These are phyloP conservation scores for Arthroderma sp. DNA, from an alignment of 2,329 filamentous ascomycete genomes.

Conservation along the genomic window DNA sequence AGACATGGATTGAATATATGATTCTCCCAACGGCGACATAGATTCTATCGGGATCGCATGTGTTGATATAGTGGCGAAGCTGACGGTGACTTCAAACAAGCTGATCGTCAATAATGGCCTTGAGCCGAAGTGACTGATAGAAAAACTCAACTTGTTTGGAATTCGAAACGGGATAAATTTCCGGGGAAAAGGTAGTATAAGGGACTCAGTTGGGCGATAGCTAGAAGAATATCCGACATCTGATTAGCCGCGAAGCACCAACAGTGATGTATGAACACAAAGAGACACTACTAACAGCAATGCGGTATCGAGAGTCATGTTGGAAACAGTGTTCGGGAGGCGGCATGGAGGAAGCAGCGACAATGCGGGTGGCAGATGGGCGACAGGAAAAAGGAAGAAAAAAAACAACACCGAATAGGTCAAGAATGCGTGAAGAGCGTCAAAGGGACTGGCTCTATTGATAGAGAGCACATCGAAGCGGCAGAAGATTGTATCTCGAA, in stretches of 20 bases:
- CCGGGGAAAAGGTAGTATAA: slow-evolving; percentile 48
- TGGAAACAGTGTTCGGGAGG: slow-evolving; percentile 13
- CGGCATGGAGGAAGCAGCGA: slow-evolving; percentile 1
- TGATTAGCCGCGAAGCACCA: background rate
- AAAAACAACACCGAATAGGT: background rate
- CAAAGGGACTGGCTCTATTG: slow-evolving; percentile 2
- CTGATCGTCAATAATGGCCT: no score
- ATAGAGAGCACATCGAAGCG: background rate
- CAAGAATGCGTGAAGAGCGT: no score
- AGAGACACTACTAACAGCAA: slow-evolving; percentile 20
- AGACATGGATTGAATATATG: slow-evolving; percentile 60
- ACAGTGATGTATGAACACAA: slow-evolving; percentile 1
- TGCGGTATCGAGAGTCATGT: slow-evolving; percentile 30
- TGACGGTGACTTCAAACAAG: slow-evolving; percentile 26
- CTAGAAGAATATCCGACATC: slow-evolving; percentile 28
- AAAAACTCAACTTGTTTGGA: slow-evolving; percentile 44
- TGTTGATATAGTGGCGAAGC: slow-evolving; percentile 78
- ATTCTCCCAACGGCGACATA: slow-evolving; percentile 73
- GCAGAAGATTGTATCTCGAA: no score
- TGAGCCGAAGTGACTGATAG: no score
- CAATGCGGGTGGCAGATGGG: background rate
- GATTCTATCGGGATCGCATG: slow-evolving; percentile 59
- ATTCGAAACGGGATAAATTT: slow-evolving; percentile 57
- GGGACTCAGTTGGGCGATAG: slow-evolving; percentile 50
- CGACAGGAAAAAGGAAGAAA: background rate